Conservation (phyloP, 306 rosid genomes). For the Carpinus fangiana region DNA sequence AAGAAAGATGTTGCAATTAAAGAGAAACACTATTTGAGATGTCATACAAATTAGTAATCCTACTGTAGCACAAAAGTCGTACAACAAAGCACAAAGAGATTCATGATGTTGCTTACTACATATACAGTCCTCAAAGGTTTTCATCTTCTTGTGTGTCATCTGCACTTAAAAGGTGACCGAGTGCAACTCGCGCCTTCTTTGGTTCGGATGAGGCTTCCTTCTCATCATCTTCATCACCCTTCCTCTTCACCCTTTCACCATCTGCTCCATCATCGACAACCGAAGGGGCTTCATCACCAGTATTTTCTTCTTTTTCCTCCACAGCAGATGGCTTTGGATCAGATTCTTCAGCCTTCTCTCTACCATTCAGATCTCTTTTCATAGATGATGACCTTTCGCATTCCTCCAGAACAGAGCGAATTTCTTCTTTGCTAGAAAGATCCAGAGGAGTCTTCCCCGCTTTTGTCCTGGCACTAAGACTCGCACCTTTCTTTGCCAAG, state of each 20-base stretch:
- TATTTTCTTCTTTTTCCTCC: constrained; percentile 37
- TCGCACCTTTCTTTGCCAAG: constrained; percentile 78
- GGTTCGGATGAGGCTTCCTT: constrained; percentile 45
- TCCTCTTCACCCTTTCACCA: constrained; percentile 58
- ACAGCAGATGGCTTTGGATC: constrained; percentile 38
- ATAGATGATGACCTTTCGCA: constrained; percentile 35
- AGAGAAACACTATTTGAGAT: neutral
- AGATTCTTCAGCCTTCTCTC: constrained; percentile 46
- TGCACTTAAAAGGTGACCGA: constrained; percentile 69
- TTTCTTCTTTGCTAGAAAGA: constrained; percentile 68
- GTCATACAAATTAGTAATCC: neutral
- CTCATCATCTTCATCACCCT: constrained; percentile 41
- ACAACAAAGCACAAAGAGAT: constrained; percentile 1
- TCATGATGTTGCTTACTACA: neutral
- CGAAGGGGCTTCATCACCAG: constrained; percentile 34
- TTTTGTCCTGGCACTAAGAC: constrained; percentile 60
- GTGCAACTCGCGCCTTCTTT: constrained; percentile 56
- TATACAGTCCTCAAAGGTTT: constrained; percentile 18
- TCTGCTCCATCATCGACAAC: constrained; percentile 40
- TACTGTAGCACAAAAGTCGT: neutral
- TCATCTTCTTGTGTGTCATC: constrained; percentile 70
- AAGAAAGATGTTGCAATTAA: neutral
- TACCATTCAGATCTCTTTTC: constrained; percentile 43
- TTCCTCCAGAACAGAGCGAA: constrained; percentile 61
- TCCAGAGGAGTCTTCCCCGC: constrained; percentile 79